Evolutionary conservation across 23 red algal species (phyloP), one percentile per base, ranked within the genome.

Genomic region (Pyropia yezoensis): DNA sequence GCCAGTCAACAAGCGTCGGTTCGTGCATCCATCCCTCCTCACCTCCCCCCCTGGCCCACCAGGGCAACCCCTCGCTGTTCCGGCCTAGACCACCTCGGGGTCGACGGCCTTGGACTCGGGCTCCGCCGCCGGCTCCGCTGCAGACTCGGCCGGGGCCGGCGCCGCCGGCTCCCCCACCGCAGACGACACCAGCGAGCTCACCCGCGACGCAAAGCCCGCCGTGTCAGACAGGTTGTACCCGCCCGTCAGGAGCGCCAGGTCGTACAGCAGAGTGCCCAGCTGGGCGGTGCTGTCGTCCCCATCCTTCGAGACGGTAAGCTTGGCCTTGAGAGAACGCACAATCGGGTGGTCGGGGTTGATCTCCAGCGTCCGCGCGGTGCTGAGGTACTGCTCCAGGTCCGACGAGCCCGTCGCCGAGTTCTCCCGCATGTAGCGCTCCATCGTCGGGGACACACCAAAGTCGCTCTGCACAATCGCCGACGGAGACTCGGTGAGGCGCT

Each of bases 341-440:
- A 97, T 71, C 13, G 83, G 77, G 62, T 97, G 93, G 33, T 52
- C 58, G 18, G 93, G 85, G 56, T 97, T 97, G 22, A 97, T 76
- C 45, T 97, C 93, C 18, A 97, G 67, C 33, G 83, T 83, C 50
- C 71, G 73, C 34, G 80, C 65, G 57, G 87, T 74, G 21, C 59
- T 58, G 69, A 86, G 33, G 30, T 69, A 80, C 33, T 51, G 63
- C 17, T 64, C 59, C 80, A 90, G 81, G 29, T 71, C 75, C 52
- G 76, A 70, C 20, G 81, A 65, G 52, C 52, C 50, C 16, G 65
- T 66, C 33, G 68, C 17, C 32, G 67, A 68, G 29, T 63, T 66
- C 67, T 76, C 83, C 19, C 69, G 67, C 87, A 97, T 90, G 85
- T 88, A 97, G 17, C 85, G 68, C 65, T 97, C 85, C 93, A 97